Percentiles rank a stretch among this genome's conserved stretches.
phyloP scores from a whole-genome alignment of 177 flowering plant species.

The Vitis hybrid region DNA sequence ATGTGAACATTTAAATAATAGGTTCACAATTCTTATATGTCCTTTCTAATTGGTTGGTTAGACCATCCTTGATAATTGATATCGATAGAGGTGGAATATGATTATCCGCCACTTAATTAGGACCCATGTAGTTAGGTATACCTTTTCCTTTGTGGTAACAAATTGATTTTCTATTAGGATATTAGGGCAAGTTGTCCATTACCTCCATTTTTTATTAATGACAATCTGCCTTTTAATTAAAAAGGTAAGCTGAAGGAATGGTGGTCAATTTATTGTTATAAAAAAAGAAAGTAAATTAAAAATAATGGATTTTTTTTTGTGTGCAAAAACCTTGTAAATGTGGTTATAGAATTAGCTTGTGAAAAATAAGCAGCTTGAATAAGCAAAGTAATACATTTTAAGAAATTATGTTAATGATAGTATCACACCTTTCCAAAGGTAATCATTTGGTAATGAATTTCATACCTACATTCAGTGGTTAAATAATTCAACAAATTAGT shows the following conservation, averaged over 20 bases:
- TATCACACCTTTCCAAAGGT: conserved; percentile 90
- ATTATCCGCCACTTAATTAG: conserved; percentile 11
- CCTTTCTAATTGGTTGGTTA: background rate
- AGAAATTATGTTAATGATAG: background rate
- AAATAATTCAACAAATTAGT: no score
- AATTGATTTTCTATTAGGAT: no score
- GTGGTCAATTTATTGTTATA: conserved; percentile 54
- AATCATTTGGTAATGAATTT: conserved; percentile 82
- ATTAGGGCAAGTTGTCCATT: no score
- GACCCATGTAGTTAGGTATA: conserved; percentile 23
- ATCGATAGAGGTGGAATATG: background rate
- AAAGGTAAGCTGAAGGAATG: conserved; percentile 24
- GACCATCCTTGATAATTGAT: conserved; percentile 15
- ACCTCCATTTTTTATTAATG: no score
- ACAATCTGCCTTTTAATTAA: no score
- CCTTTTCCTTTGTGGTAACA: conserved; percentile 50
- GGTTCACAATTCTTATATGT: conserved; percentile 29
- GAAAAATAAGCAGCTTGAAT: background rate
- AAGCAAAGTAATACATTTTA: no score
- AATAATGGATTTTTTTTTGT: conserved; percentile 72
- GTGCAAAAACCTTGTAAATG: conserved; percentile 64
- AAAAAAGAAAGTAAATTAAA: background rate
- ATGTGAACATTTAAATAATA: conserved; percentile 35
- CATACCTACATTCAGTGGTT: conserved; percentile 50
- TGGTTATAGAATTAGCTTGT: background rate